These are phyloP conservation scores for Zygnema cylindricum DNA, from an alignment of 139 green algal genomes.

Conservation along the genomic window DNA sequence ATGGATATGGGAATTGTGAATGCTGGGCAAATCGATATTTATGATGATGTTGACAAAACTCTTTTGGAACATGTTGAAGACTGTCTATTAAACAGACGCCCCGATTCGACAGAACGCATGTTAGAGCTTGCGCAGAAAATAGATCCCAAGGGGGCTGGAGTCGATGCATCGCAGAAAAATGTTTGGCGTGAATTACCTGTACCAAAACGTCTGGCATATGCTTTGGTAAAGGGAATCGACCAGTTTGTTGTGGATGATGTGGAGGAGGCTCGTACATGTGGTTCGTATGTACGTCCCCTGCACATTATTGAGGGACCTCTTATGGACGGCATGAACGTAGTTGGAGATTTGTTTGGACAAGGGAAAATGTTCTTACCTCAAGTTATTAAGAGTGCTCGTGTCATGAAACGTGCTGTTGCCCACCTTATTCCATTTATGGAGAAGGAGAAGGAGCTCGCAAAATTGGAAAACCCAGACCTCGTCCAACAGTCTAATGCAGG, in stretches of 20 bases:
- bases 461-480: slow-evolving; percentile 50
- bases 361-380: slow-evolving; percentile 99
- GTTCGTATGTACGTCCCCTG: slow-evolving; percentile 80
- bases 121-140: slow-evolving; percentile 62
- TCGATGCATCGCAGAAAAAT: slow-evolving; percentile 22
- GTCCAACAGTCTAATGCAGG: slow-evolving; percentile 72
- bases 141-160: slow-evolving; percentile 37
- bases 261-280: slow-evolving; percentile 84
- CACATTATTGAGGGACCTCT: slow-evolving; percentile 97
- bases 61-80: slow-evolving; percentile 96
- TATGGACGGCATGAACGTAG: slow-evolving; percentile 99
- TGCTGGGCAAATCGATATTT: slow-evolving; percentile 90
- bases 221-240: slow-evolving; percentile 97
- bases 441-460: slow-evolving; percentile 86
- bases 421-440: slow-evolving; percentile 99
- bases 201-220: slow-evolving; percentile 88
- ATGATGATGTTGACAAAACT: slow-evolving; percentile 97
- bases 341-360: slow-evolving; percentile 96
- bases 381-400: slow-evolving; percentile 98
- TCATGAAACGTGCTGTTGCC: slow-evolving; percentile 98
- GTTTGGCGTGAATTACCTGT: slow-evolving; percentile 83
- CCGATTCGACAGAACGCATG: slow-evolving; percentile 94
- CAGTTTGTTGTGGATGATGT: slow-evolving; percentile 90
- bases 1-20: slow-evolving; percentile 99
- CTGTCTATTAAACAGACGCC: slow-evolving; percentile 94